These are phyloP conservation scores for Athelia sp. DNA, from an alignment of 1,284 basidiomycete species.

Conservation along the genomic window DNA sequence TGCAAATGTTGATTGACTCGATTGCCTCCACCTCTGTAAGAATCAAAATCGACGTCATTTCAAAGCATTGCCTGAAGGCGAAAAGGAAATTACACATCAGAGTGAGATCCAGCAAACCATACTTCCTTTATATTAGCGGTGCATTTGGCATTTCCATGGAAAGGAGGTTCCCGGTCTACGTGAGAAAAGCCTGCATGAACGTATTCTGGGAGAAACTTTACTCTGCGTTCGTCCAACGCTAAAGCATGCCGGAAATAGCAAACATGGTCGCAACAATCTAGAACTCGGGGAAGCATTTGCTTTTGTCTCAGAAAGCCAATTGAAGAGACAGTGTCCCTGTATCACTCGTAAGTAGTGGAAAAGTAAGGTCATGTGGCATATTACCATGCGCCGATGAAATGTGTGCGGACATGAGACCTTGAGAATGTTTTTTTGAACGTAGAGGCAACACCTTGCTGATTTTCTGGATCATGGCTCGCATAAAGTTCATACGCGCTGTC, in stretches of 20 bases:
- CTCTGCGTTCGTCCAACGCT: conserved; percentile 34
- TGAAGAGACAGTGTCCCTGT: conserved; percentile 28
- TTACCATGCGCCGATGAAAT: conserved; percentile 34
- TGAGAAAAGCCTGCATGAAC: conserved; percentile 16
- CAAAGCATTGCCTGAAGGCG: neutral
- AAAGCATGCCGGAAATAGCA: conserved; percentile 26
- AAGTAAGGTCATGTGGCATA: conserved; percentile 5
- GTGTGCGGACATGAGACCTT: conserved; percentile 19
- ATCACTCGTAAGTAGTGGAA: neutral
- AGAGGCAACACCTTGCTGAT: conserved; percentile 11
- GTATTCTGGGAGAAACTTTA: conserved; percentile 36
- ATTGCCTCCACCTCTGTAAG: conserved; percentile 17
- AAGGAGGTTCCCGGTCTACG: conserved; percentile 1
- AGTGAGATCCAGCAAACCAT: neutral
- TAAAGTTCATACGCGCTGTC: neutral
- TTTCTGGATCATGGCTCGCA: neutral
- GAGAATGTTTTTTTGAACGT: conserved; percentile 22
- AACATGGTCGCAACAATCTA: conserved; percentile 20
- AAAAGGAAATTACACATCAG: neutral
- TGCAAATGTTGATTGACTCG: conserved; percentile 11
- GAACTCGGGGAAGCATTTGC: conserved; percentile 21
- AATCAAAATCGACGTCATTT: no score
- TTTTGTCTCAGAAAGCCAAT: conserved; percentile 23
- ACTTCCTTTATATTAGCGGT: neutral
- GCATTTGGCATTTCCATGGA: neutral